These are phyloP conservation scores for Fraxinus sp. DNA, from an alignment of 305 asterid genomes.

Conservation along the genomic window DNA sequence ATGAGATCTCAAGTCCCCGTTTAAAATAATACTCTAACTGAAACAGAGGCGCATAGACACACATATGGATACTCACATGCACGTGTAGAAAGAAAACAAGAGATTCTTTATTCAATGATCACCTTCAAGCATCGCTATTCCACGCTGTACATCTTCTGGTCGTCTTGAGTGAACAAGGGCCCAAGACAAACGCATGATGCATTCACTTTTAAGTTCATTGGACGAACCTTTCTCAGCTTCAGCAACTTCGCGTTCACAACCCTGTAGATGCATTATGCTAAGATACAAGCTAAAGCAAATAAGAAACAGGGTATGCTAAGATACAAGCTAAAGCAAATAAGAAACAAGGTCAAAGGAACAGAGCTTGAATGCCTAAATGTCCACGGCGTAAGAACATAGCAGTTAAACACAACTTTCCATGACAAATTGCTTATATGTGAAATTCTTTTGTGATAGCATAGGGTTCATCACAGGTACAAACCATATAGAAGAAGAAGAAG, in stretches of 20 bases:
- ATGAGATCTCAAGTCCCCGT: neutral
- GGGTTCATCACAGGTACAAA: too few relatives aligned
- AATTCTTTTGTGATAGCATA: neutral
- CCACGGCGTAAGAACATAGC: neutral
- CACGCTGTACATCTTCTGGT: conserved; percentile 79
- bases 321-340: too few relatives aligned
- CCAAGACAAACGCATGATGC: conserved; percentile 93
- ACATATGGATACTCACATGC: neutral
- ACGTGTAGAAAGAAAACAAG: neutral
- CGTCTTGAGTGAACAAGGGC: conserved; percentile 86
- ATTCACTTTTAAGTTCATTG: conserved; percentile 62
- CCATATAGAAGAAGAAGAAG: too few relatives aligned
- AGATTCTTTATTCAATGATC: conserved; percentile 12
- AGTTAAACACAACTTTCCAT: neutral
- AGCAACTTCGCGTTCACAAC: conserved; percentile 86
- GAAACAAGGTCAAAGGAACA: neutral
- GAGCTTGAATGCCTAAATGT: neutral
- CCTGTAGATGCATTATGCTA: conserved; percentile 45
- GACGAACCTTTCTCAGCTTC: conserved; percentile 67
- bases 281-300: conserved; percentile 4
- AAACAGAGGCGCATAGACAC: neutral
- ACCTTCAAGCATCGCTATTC: conserved; percentile 96
- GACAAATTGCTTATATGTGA: neutral
- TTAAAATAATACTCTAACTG: neutral
- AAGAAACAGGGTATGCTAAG: too few relatives aligned